A percentile compares a stretch with the other conserved stretches of the same genome.
Evolutionary conservation across 257 asterid species (phyloP).

Genomic region (Scutellaria baicalensis): DNA sequence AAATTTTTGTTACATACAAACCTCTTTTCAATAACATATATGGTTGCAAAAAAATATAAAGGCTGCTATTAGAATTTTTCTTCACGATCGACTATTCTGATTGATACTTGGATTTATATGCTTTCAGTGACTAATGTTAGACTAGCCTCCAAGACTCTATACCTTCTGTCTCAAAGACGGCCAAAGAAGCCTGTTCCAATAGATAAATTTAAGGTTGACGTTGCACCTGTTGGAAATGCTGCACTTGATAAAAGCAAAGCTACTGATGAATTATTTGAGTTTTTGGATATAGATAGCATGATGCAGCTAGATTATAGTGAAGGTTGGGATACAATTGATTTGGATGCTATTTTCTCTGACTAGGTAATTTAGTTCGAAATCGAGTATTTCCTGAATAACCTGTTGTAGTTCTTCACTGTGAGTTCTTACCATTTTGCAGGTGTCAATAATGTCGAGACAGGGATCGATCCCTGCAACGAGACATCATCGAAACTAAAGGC

Average conservation of each 20-base stretch:
- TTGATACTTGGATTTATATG: background rate
- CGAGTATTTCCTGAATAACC: no score
- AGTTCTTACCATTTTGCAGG: background rate
- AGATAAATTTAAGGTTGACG: background rate
- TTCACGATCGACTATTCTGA: background rate
- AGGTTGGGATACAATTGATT: background rate
- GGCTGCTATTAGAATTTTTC: no score
- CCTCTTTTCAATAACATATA: background rate
- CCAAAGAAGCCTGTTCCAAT: no score
- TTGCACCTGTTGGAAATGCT: background rate
- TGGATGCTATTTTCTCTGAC: background rate
- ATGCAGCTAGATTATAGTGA: background rate
- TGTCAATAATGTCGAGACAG: background rate
- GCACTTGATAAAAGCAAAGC: background rate
- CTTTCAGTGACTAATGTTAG: constrained; percentile 26
- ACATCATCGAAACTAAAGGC: background rate
- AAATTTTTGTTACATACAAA: background rate
- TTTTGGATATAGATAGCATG: background rate
- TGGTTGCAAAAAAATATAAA: background rate
- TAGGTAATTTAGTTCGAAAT: no score
- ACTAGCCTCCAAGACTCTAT: constrained; percentile 22
- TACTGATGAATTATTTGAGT: background rate
- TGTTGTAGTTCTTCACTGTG: background rate
- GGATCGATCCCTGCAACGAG: background rate
- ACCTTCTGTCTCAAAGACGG: constrained; percentile 16